Evolutionary conservation across 106 monocot species (phyloP).

Genomic region (Phalaenopsis equestris): DNA sequence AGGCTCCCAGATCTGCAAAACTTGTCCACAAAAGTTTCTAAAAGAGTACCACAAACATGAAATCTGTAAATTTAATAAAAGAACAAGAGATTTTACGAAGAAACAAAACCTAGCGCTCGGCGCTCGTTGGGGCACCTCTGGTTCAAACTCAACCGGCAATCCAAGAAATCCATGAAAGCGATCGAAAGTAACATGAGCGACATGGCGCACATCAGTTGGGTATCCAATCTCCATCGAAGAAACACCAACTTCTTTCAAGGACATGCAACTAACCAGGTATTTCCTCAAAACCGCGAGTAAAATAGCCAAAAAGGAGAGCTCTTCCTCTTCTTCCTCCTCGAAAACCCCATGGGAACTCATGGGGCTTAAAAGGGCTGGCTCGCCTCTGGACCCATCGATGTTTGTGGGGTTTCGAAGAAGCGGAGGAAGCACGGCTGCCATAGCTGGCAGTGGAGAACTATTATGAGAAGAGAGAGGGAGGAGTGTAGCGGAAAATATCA

Average conservation of each 20-base stretch:
- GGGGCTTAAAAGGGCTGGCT: slow-evolving; percentile 20
- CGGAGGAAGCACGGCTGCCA: slow-evolving; percentile 40
- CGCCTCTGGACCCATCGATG: slow-evolving; percentile 9
- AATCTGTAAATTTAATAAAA: not conserved
- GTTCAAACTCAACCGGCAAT: slow-evolving; percentile 62
- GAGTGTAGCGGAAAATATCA: not conserved
- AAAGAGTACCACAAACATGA: not conserved
- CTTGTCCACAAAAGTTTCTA: not conserved
- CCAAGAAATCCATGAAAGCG: slow-evolving; percentile 73
- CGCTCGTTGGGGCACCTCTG: slow-evolving; percentile 40
- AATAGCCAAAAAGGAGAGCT: slow-evolving; percentile 37
- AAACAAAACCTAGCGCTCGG: slow-evolving; percentile 50
- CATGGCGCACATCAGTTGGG: slow-evolving; percentile 17
- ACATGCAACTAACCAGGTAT: slow-evolving; percentile 29
- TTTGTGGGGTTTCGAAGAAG: slow-evolving; percentile 11
- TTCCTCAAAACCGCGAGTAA: slow-evolving; percentile 41
- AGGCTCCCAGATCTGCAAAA: not conserved
- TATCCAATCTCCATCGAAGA: slow-evolving; percentile 27
- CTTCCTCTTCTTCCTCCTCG: slow-evolving; percentile 19
- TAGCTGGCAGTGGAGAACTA: slow-evolving; percentile 15
- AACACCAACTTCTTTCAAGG: slow-evolving; percentile 12
- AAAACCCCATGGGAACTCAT: not conserved
- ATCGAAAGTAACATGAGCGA: slow-evolving; percentile 37
- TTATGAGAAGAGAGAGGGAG: slow-evolving; percentile 6
- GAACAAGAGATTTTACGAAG: not conserved